Evolutionary conservation across 23 red algal species (phyloP).

Genomic region (Chondrus crispus): DNA sequence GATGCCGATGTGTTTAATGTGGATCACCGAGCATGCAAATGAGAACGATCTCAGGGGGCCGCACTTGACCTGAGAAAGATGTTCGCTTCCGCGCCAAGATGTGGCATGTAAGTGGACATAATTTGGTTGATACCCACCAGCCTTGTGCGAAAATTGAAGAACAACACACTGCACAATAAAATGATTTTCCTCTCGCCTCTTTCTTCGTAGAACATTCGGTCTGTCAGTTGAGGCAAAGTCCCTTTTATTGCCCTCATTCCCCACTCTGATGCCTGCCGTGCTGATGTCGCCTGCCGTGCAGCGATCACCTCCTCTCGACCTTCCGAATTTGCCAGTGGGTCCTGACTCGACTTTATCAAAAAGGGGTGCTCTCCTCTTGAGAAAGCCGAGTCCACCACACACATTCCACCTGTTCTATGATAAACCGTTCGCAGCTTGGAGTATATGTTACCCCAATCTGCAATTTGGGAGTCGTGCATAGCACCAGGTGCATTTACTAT

Average conservation of each 20-base stretch:
- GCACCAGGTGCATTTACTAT: neutral
- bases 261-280: neutral
- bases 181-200: neutral
- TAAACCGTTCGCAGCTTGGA: neutral
- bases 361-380: neutral
- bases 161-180: neutral
- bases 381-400: neutral
- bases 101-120: neutral
- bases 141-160: neutral
- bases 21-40: too few relatives aligned
- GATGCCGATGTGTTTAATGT: too few relatives aligned
- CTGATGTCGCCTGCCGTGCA: neutral
- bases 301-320: neutral
- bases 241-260: neutral
- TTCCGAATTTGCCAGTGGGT: neutral
- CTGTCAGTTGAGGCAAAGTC: neutral
- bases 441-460: neutral
- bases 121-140: neutral
- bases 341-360: neutral
- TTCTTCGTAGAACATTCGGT: neutral
- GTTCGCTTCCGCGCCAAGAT: neutral
- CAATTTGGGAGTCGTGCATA: conserved; percentile 2
- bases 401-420: neutral
- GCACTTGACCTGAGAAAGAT: too few relatives aligned
- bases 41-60: too few relatives aligned